Evolutionary conservation across 2,329 filamentous ascomycete genomes (phyloP), one percentile per base, ranked within the genome.

Genomic region (Tricladium varicosporioides): DNA sequence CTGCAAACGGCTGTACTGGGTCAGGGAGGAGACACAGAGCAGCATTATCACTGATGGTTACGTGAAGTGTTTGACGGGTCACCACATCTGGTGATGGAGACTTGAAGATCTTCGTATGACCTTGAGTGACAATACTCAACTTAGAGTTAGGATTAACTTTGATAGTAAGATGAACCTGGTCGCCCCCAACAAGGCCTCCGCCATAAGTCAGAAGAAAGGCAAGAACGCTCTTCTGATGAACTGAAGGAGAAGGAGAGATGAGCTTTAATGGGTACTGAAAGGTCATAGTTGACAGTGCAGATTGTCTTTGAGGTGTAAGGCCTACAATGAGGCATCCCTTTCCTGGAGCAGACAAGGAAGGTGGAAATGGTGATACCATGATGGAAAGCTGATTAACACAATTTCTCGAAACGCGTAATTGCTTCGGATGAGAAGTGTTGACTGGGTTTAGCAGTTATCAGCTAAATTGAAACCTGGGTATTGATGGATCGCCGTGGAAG

Each of bases 241-340:
- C 79, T 5, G 86, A 78, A 10, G 88, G 83, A 13, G 86, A 81
- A 1, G 93, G 91, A 0, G 92, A 88, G 60, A 99, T 90, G 56
- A 99, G 82, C 73, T 99, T 99, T 48, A 99, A 80, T 1, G 94
- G 94, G 69, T 97, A 99, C 71, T 96, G 91, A 71, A 95, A 97
- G 36, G 86, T 87, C 63, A 96, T 83, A 32, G 80, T 83, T 59
- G 87, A 84, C 31, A 96, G 80, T 47, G 86, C 85, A 13, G 90
- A 90, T 48, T 82, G 82, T 22, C 82, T 80, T 32, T 87, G 86
- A 36, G 92, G 90, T 9, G 92, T 80, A 5, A 89, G 76, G 16
- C 83, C 83, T 56, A 91, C 84, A 53, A 91, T 79, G 64, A 97
- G 88, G 62, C 80, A 81, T 59, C 94, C 94, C 69, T 90, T 80